Conservation (phyloP, 176 grass and related monocot species). For the Aegilops sharonensis region DNA sequence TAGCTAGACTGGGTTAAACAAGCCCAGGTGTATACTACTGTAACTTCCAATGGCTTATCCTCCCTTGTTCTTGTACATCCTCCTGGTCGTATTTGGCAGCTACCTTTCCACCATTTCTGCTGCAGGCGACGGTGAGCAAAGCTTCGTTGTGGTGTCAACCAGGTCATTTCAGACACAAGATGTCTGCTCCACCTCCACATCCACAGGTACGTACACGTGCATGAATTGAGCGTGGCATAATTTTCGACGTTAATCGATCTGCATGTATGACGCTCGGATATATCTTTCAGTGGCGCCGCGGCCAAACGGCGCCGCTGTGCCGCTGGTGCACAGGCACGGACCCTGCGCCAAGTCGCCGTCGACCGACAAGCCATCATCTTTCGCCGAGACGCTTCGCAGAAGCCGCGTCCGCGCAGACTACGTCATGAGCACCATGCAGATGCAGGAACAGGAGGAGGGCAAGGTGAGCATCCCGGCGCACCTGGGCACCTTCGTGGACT, state of each 20-base stretch:
- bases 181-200: background rate
- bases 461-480: background rate
- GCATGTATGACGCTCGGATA: background rate
- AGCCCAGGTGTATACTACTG: background rate
- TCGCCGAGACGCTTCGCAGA: constrained; percentile 9
- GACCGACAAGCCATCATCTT: background rate
- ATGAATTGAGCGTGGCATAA: background rate
- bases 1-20: background rate
- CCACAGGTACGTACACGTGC: background rate
- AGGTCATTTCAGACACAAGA: background rate
- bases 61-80: background rate
- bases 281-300: background rate
- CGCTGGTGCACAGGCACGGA: constrained; percentile 24
- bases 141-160: background rate
- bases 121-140: background rate
- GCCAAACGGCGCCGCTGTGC: background rate
- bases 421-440: background rate
- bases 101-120: background rate
- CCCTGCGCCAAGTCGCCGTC: background rate
- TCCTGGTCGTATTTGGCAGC: background rate
- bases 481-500: background rate
- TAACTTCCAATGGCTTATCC: background rate
- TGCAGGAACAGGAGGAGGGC: background rate
- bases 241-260: background rate
- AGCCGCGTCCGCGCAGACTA: background rate